Base-by-base conservation (phyloP, 1,284 basidiomycete species). In the Puccinia coronata region DNA sequence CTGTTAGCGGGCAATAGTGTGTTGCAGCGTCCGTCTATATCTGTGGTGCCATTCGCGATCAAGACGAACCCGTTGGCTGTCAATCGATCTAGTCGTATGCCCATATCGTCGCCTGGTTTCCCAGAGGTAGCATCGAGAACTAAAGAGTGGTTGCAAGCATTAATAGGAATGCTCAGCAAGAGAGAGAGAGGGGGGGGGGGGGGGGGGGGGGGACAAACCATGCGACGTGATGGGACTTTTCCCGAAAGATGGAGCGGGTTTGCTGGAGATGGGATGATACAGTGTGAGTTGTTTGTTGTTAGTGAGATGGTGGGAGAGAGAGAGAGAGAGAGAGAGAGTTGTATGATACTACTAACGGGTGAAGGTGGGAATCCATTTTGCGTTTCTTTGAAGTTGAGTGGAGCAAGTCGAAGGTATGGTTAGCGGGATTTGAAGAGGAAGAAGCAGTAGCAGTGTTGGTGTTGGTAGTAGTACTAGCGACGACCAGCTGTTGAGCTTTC, bases 121-220 rank as follows among this genome's bases (percentile, higher is more conserved):
- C 85, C 85, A 0, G 84, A 83, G 0, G 84, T 85, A 41, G 85
- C 85, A 79, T 86, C 85, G 63, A 86, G 84, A 28, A 86, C 85
- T 86, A 82, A 11, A 20, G 61, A 12, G 31, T 18, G 31, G 41
- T 36, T n/a, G 36, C 34, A 23, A 6, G n/a, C 47, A 14, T 41
- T 18, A 25, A 63, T 34, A 14, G 14, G 25, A 14, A 25, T 47
- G 31, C 36, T 23, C n/a, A n/a, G n/a, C n/a, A n/a, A n/a, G n/a
- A n/a, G n/a, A n/a, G n/a, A n/a, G n/a, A n/a, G n/a, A n/a, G n/a
- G n/a, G n/a, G n/a, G n/a, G n/a, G n/a, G n/a, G n/a, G n/a, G 53
- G 9, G 67, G n/a, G 14, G 28, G 23, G 2, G 28, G 20, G 49
- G 6, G 20, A 69, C 85, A 72, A 16, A 85, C 85, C 85, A 74